Evolutionary conservation across 257 asterid species (phyloP).

Genomic region (Schizonepeta tenuifolia): DNA sequence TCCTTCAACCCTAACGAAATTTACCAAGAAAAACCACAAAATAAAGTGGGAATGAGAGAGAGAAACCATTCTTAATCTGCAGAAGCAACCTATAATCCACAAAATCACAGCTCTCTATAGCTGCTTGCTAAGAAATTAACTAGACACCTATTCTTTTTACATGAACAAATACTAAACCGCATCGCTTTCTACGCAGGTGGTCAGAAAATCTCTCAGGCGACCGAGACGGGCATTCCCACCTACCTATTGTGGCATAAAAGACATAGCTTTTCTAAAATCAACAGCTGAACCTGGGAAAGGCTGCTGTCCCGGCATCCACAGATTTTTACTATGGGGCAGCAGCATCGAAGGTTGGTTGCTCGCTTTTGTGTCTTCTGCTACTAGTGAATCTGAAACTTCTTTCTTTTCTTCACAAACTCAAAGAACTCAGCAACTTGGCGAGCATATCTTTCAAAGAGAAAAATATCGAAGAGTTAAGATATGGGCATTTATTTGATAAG

Average conservation of each 20-base stretch:
- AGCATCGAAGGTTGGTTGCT: slow-evolving; percentile 49
- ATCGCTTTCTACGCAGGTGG: slow-evolving; percentile 10
- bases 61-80: not conserved
- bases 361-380: slow-evolving; percentile 42
- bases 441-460: slow-evolving; percentile 66
- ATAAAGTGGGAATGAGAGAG: not conserved
- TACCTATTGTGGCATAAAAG: slow-evolving; percentile 49
- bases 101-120: slow-evolving; percentile 39
- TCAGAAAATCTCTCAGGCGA: not conserved
- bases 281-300: slow-evolving; percentile 54
- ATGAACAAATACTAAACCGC: slow-evolving; percentile 35
- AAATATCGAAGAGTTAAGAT: not conserved
- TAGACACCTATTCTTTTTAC: slow-evolving; percentile 53
- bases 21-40: not conserved
- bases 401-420: slow-evolving; percentile 82
- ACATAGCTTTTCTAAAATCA: slow-evolving; percentile 61
- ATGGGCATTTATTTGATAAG: not conserved
- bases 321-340: slow-evolving; percentile 55
- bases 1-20: not conserved
- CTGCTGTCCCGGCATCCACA: slow-evolving; percentile 75
- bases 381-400: slow-evolving; percentile 45
- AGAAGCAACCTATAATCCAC: slow-evolving; percentile 36
- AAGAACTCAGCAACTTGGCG: slow-evolving; percentile 97
- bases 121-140: slow-evolving; percentile 33
- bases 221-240: slow-evolving; percentile 26